These are phyloP conservation scores for Phylloporus sp. DNA, from an alignment of 768 basidiomycete species.

Conservation along the genomic window DNA sequence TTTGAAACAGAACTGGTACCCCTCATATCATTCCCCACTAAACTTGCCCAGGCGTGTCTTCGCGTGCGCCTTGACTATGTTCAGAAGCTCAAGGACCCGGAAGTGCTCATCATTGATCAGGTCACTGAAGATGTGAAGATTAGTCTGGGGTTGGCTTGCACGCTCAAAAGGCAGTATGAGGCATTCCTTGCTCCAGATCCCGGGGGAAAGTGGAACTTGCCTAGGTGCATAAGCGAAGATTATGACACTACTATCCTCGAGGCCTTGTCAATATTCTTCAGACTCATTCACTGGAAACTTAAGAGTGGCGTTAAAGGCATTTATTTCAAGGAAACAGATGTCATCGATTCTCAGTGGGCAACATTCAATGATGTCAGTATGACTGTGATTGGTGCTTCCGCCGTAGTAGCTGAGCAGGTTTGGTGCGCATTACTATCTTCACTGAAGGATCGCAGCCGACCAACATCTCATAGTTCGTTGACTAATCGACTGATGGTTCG, in stretches of 20 bases:
- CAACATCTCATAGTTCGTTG: constrained; percentile 54
- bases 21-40: constrained; percentile 93
- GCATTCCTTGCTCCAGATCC: constrained; percentile 86
- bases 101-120: constrained; percentile 87
- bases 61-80: constrained; percentile 88
- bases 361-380: constrained; percentile 91
- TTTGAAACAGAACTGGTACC: constrained; percentile 87
- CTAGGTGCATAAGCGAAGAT: constrained; percentile 81
- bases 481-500: constrained; percentile 92
- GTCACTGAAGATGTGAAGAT: constrained; percentile 90
- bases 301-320: constrained; percentile 89
- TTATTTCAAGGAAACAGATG: constrained; percentile 96
- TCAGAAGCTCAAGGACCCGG: constrained; percentile 81
- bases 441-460: neutral
- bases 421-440: constrained; percentile 52
- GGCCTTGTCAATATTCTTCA: constrained; percentile 86
- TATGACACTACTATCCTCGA: constrained; percentile 89
- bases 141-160: constrained; percentile 86
- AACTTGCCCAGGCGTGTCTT: constrained; percentile 86
- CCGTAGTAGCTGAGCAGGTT: constrained; percentile 90
- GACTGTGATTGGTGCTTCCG: constrained; percentile 80
- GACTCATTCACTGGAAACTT: constrained; percentile 90
- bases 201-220: constrained; percentile 82
- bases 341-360: constrained; percentile 95
- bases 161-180: constrained; percentile 92